Percentiles rank a stretch among this genome's conserved stretches.
Evolutionary conservation across 2,329 filamentous ascomycete species (phyloP).

Genomic region (Pseudocercospora crystallina): DNA sequence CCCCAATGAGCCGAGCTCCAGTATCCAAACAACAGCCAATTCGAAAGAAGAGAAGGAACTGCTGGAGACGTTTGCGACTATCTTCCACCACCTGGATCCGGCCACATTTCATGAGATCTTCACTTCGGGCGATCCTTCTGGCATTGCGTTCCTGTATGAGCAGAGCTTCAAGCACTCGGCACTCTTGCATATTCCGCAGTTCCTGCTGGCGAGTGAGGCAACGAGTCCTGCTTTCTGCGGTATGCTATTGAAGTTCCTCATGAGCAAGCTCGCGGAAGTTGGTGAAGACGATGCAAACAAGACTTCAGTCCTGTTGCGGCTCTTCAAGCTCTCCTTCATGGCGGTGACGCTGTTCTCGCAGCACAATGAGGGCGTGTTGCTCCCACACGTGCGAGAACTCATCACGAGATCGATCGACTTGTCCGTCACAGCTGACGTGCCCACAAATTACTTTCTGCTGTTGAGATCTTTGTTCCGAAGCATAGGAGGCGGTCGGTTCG

Average conservation of each 20-base stretch:
- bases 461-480: constrained; percentile 90
- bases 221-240: constrained; percentile 97
- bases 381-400: constrained; percentile 95
- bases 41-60: constrained; percentile 96
- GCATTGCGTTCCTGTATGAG: constrained; percentile 94
- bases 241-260: constrained; percentile 95
- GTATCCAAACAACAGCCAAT: constrained; percentile 72
- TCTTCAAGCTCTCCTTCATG: constrained; percentile 99
- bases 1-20: constrained; percentile 68
- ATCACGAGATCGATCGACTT: constrained; percentile 96
- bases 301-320: constrained; percentile 83
- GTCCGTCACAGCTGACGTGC: constrained; percentile 91
- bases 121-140: constrained; percentile 42
- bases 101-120: constrained; percentile 99
- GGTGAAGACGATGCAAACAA: constrained; percentile 89
- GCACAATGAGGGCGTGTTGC: constrained; percentile 91
- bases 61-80: constrained; percentile 93
- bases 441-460: constrained; percentile 97
- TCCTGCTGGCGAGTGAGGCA: constrained; percentile 96
- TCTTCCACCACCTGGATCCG: constrained; percentile 97
- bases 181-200: constrained; percentile 92
- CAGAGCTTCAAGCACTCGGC: constrained; percentile 98
- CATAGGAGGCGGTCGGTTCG: constrained; percentile 95
- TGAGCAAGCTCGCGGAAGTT: constrained; percentile 94
- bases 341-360: constrained; percentile 92